Evolutionary conservation across 1,139 yeast species (phyloP).

Genomic region (Taphrina flavorubra): DNA sequence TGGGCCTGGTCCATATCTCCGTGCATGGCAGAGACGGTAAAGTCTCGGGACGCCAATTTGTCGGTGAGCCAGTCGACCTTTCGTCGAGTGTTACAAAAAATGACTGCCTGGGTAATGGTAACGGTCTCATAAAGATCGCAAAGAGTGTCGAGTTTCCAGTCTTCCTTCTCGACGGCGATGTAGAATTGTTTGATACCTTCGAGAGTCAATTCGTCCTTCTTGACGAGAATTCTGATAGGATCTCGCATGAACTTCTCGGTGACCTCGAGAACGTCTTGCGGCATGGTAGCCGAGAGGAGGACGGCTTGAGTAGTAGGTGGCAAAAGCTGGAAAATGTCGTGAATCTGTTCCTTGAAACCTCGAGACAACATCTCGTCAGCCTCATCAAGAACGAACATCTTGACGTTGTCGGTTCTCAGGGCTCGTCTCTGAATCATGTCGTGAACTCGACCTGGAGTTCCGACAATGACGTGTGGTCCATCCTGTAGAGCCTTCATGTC

Average conservation of each 20-base stretch:
- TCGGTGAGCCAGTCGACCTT: conserved; percentile 95
- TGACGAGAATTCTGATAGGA: conserved; percentile 96
- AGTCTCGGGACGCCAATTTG: conserved; percentile 81
- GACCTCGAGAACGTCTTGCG: conserved; percentile 94
- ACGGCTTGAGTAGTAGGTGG: conserved; percentile 97
- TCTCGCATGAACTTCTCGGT: conserved; percentile 96
- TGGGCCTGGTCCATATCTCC: conserved; percentile 96
- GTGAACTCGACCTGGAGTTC: conserved; percentile 99
- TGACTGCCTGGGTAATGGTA: conserved; percentile 98
- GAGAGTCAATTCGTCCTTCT: conserved; percentile 96
- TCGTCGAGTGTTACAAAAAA: conserved; percentile 98
- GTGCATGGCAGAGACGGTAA: conserved; percentile 97
- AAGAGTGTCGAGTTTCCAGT: conserved; percentile 91
- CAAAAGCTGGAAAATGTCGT: conserved; percentile 91
- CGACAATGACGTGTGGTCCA: conserved; percentile 96
- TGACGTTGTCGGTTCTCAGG: conserved; percentile 84
- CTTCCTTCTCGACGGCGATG: conserved; percentile 92
- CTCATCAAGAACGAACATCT: conserved; percentile 98
- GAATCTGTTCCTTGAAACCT: conserved; percentile 97
- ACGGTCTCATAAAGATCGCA: conserved; percentile 96
- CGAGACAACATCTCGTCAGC: conserved; percentile 98
- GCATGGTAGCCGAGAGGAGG: conserved; percentile 96
- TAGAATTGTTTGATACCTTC: conserved; percentile 98
- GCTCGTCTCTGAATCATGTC: conserved; percentile 96
- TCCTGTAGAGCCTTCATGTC: conserved; percentile 89